Base-by-base conservation (phyloP, 345 rosid genomes). In the Eucalyptus shirleyi region DNA sequence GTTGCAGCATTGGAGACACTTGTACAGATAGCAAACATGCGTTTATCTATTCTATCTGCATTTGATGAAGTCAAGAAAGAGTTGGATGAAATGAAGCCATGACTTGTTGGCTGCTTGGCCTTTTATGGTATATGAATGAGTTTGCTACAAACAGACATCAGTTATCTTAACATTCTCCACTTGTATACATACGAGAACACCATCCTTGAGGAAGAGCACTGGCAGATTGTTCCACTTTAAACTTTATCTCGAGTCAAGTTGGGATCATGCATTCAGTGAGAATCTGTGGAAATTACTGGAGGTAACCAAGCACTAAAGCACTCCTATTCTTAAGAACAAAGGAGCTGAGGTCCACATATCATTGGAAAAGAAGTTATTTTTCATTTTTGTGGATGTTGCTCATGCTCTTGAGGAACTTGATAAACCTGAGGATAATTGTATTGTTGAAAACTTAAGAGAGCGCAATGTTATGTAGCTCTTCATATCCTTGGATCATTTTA, bases 1-100 rank as follows among this genome's bases (percentile, higher is more conserved):
- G 83, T 32, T 89, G 91, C 95, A 98, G 99, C 97, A 32, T 92
- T 96, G 88, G 98, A 97, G 93, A 94, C 93, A 59, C 94, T 97
- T 19, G 96, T 98, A 69, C 97, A 96, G 92, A 93, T 96, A 91
- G 99, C 98, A 88, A 98, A 97, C 90, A 86, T 88, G 86, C 97
- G 95, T 19, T 91, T 97, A 45, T 88, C 92, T 14, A 92, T 97
- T 92, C 91, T 96, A 67, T 92, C 95, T 86, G 90, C 95, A 56
- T 94, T 89, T 90, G 93, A 94, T 87, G 90, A 77, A 89, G 88
- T 95, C 89, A 83, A 89, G 87, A 89, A 90, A 87, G 91, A 92
- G 91, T 87, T 90, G 89, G 89, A 88, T 82, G 91, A 56, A 87
- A 80, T 93, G 65, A 90, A 93, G 93, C 85, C 90, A 89, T 69